Percentiles rank a stretch among this genome's conserved stretches.
phyloP scores from a whole-genome alignment of 352 stramenopile species.

The Phytophthora niederhauseri region DNA sequence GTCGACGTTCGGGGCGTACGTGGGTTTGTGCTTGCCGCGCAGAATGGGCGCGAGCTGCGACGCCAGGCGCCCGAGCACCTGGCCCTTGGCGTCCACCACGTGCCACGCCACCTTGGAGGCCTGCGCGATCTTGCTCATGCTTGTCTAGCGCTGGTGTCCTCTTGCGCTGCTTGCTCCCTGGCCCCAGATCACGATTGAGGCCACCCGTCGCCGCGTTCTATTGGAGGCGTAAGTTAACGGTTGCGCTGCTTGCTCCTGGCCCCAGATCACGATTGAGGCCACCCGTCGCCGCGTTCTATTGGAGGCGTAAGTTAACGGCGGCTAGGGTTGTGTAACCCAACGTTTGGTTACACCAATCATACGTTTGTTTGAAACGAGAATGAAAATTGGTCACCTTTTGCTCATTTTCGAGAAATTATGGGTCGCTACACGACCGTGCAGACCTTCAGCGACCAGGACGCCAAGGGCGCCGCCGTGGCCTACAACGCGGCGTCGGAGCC shows the following conservation, averaged over 20 bases:
- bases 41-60: constrained; percentile 96
- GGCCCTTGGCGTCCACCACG: constrained; percentile 95
- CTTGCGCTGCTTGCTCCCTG: constrained; percentile 1
- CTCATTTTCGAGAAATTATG: constrained; percentile 33
- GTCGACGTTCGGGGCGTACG: constrained; percentile 97
- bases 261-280: constrained; percentile 1
- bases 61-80: constrained; percentile 96
- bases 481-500: constrained; percentile 34
- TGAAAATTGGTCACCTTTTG: background rate
- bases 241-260: constrained; percentile 1
- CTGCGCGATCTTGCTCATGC: constrained; percentile 84
- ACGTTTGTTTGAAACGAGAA: background rate
- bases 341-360: background rate
- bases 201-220: constrained; percentile 6
- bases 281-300: constrained; percentile 7
- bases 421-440: constrained; percentile 84
- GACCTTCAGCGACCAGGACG: constrained; percentile 86
- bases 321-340: background rate
- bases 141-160: constrained; percentile 18
- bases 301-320: background rate
- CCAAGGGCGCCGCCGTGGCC: constrained; percentile 69
- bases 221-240: background rate
- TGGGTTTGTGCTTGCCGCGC: constrained; percentile 99
- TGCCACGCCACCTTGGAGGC: constrained; percentile 93
- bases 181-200: constrained; percentile 1